Evolutionary conservation across 495 filamentous ascomycete species (phyloP), one percentile per base, ranked within the genome.

Genomic region (Lophium mytilinum): DNA sequence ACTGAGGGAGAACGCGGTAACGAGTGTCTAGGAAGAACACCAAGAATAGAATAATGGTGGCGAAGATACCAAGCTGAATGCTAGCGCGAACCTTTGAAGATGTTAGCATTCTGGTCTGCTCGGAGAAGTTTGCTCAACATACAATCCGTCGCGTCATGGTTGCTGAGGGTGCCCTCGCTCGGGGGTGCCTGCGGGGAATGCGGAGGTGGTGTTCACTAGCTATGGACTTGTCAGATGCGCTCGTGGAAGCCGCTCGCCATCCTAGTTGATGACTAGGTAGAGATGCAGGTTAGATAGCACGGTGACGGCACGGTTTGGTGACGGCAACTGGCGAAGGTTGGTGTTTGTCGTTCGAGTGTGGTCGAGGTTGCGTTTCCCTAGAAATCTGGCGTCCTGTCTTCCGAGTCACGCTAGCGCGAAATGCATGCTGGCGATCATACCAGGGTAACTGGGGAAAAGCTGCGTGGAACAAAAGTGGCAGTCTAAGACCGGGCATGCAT

Each of bases 61-160:
- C 79, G 50, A 92, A 73, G 43, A 83, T 73, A 49, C 78, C 78
- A 67, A 94, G 79, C 78, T 98, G 90, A 69, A 88, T 73, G 65
- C 86, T 81, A 60, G 90, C 89, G 59, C 93, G 89, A 66, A 95
- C 86, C 83, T 86, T 39, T 0, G 50, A 4, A 73, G 56, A 37
- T 35, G 41, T 56, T 52, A 71, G 65, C 51, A 52, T 35, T 39
- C 35, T 9, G 45, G 35, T 40, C 12, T 48, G 40, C n/a, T n/a
- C n/a, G n/a, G n/a, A 48, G 41, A n/a, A 34, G 4, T 15, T 5
- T 24, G 40, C 15, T 36, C 24, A 9, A 56, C 71, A 0, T 62
- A 76, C 74, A 51, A 77, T 74, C 56, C 73, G 67, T 56, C 73
- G 70, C 43, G 74, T 75, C 74, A 77, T 77, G 34, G 47, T 68